Conservation (phyloP, 441 rosid species). For the Populus tomentosa region DNA sequence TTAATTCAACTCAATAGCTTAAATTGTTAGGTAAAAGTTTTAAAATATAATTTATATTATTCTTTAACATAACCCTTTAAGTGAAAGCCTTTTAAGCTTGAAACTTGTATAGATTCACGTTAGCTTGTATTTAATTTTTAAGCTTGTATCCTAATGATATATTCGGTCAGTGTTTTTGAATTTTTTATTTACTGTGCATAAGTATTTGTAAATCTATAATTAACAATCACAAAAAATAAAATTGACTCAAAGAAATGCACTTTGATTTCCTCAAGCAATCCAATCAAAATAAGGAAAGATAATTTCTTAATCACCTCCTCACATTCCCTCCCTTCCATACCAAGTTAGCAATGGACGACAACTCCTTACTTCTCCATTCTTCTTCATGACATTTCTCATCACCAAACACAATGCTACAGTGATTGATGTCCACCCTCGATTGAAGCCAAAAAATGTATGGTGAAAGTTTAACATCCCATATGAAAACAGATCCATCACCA, state of each 20-base stretch:
- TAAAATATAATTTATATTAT: too few relatives aligned
- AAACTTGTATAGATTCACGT: too few relatives aligned
- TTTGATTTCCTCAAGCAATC: not conserved
- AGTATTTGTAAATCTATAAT: too few relatives aligned
- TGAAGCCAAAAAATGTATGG: too few relatives aligned
- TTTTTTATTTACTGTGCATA: too few relatives aligned
- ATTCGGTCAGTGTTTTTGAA: too few relatives aligned
- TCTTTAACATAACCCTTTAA: too few relatives aligned
- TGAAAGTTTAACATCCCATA: not conserved
- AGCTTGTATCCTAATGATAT: too few relatives aligned
- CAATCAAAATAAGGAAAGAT: not conserved
- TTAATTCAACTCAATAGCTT: too few relatives aligned
- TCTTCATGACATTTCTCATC: not conserved
- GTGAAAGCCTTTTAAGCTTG: too few relatives aligned
- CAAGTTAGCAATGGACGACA: not conserved
- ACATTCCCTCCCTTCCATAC: not conserved
- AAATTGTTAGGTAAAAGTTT: too few relatives aligned
- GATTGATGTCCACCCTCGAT: not conserved
- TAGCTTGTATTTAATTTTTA: too few relatives aligned
- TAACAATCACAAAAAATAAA: not conserved
- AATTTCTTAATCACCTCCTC: not conserved
- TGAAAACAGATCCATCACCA: not conserved
- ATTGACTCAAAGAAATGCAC: not conserved
- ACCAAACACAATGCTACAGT: not conserved
- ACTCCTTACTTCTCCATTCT: not conserved